phyloP scores from a whole-genome alignment of 805 yeast species.

The Saccharomycopsis schoenii region DNA sequence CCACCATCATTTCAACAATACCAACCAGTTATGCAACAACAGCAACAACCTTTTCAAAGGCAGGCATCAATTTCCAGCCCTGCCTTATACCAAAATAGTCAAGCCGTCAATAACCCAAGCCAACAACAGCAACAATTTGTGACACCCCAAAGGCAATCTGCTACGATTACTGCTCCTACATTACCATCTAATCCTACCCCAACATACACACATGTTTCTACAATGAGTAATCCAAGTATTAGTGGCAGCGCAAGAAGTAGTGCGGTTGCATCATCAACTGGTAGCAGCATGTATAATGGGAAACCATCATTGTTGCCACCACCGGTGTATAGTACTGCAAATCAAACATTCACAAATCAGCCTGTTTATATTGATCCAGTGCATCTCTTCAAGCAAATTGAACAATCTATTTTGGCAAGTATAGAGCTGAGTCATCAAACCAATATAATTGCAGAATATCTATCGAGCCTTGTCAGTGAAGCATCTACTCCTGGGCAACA shows the following conservation, averaged over 20 bases:
- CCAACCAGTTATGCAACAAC: background rate
- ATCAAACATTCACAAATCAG: background rate
- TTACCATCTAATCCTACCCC: background rate
- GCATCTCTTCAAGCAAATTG: background rate
- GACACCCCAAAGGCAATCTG: background rate
- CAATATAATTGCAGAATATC: background rate
- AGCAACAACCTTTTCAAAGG: background rate
- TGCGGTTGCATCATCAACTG: background rate
- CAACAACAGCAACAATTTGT: background rate
- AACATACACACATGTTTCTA: background rate
- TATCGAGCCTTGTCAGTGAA: background rate
- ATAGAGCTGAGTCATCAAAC: background rate
- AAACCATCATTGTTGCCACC: background rate
- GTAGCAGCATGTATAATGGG: background rate
- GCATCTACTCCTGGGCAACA: background rate
- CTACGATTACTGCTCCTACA: background rate
- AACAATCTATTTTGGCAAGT: background rate
- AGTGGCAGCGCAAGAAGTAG: background rate
- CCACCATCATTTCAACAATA: background rate
- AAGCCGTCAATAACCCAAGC: background rate
- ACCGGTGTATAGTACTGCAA: background rate
- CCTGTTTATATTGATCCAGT: background rate
- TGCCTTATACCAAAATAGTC: background rate
- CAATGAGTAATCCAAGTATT: background rate
- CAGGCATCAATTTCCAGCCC: background rate